Conservation (phyloP, 2,329 filamentous ascomycete genomes). For the Pyrenophora seminiperda region DNA sequence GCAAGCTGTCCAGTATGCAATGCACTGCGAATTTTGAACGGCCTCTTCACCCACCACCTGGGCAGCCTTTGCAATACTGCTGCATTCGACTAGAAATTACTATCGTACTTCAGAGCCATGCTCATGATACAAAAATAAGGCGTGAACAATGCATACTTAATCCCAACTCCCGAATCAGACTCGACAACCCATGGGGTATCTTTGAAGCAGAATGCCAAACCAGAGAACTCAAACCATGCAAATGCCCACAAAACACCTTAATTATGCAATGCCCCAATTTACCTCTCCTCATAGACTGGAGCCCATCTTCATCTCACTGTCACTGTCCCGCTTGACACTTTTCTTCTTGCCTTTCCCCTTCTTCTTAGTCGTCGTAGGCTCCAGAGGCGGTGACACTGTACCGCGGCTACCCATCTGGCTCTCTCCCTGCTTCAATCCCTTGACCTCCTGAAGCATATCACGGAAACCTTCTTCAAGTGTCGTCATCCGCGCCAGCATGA, state of each 20-base stretch:
- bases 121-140: constrained; percentile 3
- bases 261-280: constrained; percentile 7
- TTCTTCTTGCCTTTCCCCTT: constrained; percentile 43
- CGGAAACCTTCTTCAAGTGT: constrained; percentile 89
- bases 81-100: constrained; percentile 6
- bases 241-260: constrained; percentile 13
- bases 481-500: constrained; percentile 90
- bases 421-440: constrained; percentile 60
- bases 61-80: not conserved
- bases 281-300: constrained; percentile 28
- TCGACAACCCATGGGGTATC: constrained; percentile 10
- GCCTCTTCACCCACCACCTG: no score
- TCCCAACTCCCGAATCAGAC: constrained; percentile 4
- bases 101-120: not conserved
- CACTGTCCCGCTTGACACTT: constrained; percentile 24
- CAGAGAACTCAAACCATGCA: constrained; percentile 11
- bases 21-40: no score
- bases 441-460: constrained; percentile 82
- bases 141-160: not conserved
- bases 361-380: constrained; percentile 25
- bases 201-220: constrained; percentile 10
- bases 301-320: constrained; percentile 31
- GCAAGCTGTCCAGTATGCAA: no score
- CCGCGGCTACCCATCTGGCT: constrained; percentile 33
- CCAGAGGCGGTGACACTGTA: constrained; percentile 36